Conservation (phyloP, 75 land plant species). For the Cryptomeria japonica region DNA sequence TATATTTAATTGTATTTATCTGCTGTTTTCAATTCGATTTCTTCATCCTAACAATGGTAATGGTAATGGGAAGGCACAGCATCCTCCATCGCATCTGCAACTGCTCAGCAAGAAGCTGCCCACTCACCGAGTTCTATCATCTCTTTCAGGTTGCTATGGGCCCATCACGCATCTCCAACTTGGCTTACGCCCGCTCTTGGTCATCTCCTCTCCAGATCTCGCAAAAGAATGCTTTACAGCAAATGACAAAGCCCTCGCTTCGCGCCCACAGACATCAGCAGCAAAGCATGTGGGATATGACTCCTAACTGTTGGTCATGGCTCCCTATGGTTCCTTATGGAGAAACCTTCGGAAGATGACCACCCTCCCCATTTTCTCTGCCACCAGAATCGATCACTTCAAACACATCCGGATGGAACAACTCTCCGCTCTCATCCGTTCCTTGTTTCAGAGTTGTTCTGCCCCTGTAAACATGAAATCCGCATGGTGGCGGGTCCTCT, state of each 20-base stretch:
- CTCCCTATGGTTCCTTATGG: constrained; percentile 47
- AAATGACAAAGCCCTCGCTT: constrained; percentile 34
- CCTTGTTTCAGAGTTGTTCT: neutral
- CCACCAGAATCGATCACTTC: constrained; percentile 18
- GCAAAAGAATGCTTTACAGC: too few species aligned
- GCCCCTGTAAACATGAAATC: neutral
- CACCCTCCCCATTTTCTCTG: constrained; percentile 18
- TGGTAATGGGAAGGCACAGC: neutral
- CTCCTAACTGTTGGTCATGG: constrained; percentile 4
- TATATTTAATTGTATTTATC: too few species aligned
- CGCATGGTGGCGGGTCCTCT: constrained; percentile 6
- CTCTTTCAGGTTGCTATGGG: constrained; percentile 21
- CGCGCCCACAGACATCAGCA: constrained; percentile 23
- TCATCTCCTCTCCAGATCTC: constrained; percentile 18
- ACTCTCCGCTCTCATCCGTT: neutral
- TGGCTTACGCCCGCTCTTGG: constrained; percentile 21
- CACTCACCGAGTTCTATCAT: constrained; percentile 20
- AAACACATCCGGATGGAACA: constrained; percentile 5
- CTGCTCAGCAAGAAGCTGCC: constrained; percentile 4
- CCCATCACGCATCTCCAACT: constrained; percentile 24
- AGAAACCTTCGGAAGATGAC: constrained; percentile 30
- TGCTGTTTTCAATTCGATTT: too few species aligned
- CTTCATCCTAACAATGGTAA: too few species aligned
- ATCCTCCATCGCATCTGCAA: constrained; percentile 12
- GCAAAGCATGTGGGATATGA: constrained; percentile 25